Base-by-base conservation (phyloP, 441 rosid species). In the Populus trichocarpa region DNA sequence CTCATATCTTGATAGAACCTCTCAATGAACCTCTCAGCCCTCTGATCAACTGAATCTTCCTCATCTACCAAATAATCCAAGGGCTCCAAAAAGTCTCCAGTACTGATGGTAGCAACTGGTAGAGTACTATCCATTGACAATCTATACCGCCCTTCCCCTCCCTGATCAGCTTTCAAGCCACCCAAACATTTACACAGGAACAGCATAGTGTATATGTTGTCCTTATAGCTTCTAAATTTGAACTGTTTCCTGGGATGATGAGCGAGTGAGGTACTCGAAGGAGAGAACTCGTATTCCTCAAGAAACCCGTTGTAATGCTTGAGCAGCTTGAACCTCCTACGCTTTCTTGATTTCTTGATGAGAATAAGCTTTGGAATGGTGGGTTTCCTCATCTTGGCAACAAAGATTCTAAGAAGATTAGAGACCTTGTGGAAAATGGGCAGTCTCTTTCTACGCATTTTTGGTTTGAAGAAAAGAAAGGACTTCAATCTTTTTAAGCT, bases 21-120 rank as follows among this genome's bases (percentile, higher is more conserved):
- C 70, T 81, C 68, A 46, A 93, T 93, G 85, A 93, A 93, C 82
- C 75, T 86, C 83, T 91, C 91, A 40, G 93, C 98, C 85, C 89
- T 89, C 70, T 82, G 30, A 77, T 91, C 91, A 69, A 91, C 87
- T 2, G 93, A 91, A 68, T 87, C 92, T 8, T 79, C 85, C 1
- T 83, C 84, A 6, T 85, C 87, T 1, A 73, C 73, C 81, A 53
- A 42, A 69, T 6, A 28, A 77, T 87, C 90, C 23, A 73, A 70
- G 30, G 86, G 70, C 78, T 85, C 72, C 3, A 57, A 8, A 74
- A 25, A 59, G 14, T 85, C 79, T 71, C 73, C 78, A n/a, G 50
- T 50, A 59, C 65, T 36, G 46, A 76, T 71, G 74, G 80, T 53
- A 63, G 50, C 35, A 2, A 30, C 71, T 42, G 70, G 73, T 53